Percentiles rank a stretch among this genome's conserved stretches.
These are phyloP conservation scores for Debaryomyces maramus DNA, from an alignment of 805 yeast genomes.

Conservation along the genomic window DNA sequence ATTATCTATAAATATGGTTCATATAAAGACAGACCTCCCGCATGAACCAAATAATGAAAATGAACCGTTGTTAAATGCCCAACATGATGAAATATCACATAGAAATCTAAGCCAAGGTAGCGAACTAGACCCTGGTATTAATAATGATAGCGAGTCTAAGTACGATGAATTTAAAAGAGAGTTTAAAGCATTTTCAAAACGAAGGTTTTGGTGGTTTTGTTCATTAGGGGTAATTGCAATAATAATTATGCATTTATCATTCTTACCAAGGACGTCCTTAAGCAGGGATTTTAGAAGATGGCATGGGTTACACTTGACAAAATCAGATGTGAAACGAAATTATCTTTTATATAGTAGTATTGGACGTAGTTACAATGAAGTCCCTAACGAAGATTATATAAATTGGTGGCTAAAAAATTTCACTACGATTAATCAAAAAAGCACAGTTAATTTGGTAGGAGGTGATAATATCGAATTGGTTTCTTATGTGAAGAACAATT, in stretches of 20 bases:
- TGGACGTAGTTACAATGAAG: conserved; percentile 18
- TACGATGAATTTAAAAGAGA: conserved; percentile 6
- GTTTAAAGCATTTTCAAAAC: conserved; percentile 20
- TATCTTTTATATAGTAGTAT: conserved; percentile 42
- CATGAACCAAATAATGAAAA: conserved; percentile 1
- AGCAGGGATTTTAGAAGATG: conserved; percentile 77
- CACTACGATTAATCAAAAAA: conserved; percentile 21
- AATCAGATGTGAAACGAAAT: conserved; percentile 66
- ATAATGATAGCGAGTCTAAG: conserved; percentile 7
- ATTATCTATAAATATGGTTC: no score
- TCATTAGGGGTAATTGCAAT: conserved; percentile 52
- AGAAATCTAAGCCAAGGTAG: not conserved
- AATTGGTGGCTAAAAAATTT: conserved; percentile 29
- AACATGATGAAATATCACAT: conserved; percentile 3
- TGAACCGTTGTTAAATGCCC: conserved; percentile 5
- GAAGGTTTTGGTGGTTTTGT: conserved; percentile 48
- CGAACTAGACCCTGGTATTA: not conserved
- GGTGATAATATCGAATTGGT: conserved; percentile 27
- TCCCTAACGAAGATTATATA: conserved; percentile 25
- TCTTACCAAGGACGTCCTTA: conserved; percentile 81
- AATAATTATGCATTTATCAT: conserved; percentile 61
- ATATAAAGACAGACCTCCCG: not conserved
- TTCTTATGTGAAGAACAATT: conserved; percentile 23
- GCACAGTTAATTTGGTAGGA: conserved; percentile 22
- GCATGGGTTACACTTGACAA: conserved; percentile 64